Conservation (phyloP, 495 filamentous ascomycete genomes). For the Bathelium albidoporum region DNA sequence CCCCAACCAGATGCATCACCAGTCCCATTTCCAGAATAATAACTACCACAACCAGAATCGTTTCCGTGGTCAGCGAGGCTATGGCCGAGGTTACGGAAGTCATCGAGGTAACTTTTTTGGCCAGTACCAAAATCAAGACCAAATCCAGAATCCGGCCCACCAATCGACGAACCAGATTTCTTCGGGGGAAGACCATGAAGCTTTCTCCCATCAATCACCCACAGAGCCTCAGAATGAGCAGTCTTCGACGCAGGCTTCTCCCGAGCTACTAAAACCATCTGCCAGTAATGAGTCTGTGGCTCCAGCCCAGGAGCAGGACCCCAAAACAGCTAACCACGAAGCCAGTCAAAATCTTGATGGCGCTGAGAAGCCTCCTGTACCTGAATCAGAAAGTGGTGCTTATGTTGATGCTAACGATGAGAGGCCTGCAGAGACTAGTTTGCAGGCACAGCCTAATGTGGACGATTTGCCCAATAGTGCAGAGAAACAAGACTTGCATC, state of each 20-base stretch:
- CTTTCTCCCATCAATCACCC: conserved; percentile 8
- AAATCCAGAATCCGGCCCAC: background rate
- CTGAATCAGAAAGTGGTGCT: background rate
- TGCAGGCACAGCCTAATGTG: background rate
- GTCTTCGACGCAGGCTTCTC: background rate
- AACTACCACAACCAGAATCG: conserved; percentile 39
- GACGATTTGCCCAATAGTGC: background rate
- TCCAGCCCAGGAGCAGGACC: background rate
- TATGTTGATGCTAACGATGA: conserved; percentile 1
- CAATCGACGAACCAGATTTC: background rate
- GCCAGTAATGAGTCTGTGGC: background rate
- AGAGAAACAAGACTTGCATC: background rate
- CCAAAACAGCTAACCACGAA: background rate
- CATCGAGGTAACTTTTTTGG: conserved; percentile 1
- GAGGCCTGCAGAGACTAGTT: background rate
- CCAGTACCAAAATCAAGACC: conserved; percentile 6
- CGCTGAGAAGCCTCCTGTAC: background rate
- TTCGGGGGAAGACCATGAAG: background rate
- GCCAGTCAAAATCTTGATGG: background rate
- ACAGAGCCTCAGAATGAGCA: conserved; percentile 1
- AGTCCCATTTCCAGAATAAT: conserved; percentile 42
- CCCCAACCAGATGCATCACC: conserved; percentile 42
- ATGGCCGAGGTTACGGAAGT: conserved; percentile 20
- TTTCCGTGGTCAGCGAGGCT: conserved; percentile 35
- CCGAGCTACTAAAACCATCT: background rate